These are phyloP conservation scores for Populus hybrid DNA, from an alignment of 441 rosid species.

Conservation along the genomic window DNA sequence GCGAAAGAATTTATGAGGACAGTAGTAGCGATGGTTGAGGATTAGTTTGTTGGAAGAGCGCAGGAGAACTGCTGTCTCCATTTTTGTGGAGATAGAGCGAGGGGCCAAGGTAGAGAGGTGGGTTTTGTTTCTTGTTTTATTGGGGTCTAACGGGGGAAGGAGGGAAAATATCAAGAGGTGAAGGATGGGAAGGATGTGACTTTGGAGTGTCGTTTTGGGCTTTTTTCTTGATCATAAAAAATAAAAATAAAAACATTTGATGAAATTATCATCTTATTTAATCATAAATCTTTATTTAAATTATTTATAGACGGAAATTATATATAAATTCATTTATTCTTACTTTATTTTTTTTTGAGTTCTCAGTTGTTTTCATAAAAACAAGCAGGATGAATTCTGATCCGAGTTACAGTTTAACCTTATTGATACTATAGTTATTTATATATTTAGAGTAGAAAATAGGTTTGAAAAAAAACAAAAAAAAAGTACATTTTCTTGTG, in stretches of 20 bases:
- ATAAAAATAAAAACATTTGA: too few species aligned
- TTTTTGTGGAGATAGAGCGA: constrained; percentile 3
- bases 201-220: not conserved
- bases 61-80: constrained; percentile 60
- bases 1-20: constrained; percentile 53
- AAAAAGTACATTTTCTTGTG: too few species aligned
- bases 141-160: not conserved
- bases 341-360: too few species aligned
- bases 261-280: not conserved
- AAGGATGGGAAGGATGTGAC: not conserved
- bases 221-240: constrained; percentile 3
- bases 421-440: too few species aligned
- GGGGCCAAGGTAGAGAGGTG: not conserved
- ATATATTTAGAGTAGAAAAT: too few species aligned
- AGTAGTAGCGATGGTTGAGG: constrained; percentile 38
- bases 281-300: too few species aligned
- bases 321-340: too few species aligned
- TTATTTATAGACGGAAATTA: too few species aligned
- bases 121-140: not conserved
- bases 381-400: too few species aligned
- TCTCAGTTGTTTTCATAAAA: too few species aligned
- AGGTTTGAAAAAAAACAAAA: too few species aligned
- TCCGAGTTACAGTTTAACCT: too few species aligned
- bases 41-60: constrained; percentile 40
- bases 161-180: constrained; percentile 6